Base-by-base conservation (phyloP, 106 monocot genomes). In the Agapanthus africanus region DNA sequence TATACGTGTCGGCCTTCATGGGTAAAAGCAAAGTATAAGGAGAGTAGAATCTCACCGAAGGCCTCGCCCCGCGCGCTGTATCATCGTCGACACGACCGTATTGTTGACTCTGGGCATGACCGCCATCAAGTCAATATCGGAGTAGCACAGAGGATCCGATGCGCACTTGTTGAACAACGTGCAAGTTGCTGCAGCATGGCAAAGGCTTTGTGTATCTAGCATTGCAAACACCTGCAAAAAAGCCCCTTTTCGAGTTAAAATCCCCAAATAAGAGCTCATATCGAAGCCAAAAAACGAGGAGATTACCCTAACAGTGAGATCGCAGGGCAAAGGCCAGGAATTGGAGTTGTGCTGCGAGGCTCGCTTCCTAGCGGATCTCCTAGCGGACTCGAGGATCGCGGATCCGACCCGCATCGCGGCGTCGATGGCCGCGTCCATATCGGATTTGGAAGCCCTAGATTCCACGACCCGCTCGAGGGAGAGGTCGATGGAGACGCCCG, bases 141-240 rank as follows among this genome's bases (percentile, higher is more conserved):
- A 70, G 70, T 89, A 93, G 77, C 93, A 93, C 40, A 86, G 36
- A 68, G 88, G 74, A 73, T 93, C 88, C 42, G 56, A 37, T 6
- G 83, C 83, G 70, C 78, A 83, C 60, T 85, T 88, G 76, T 74
- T 83, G 70, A 93, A 93, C 79, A 85, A 54, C 36, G 69, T 79
- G 64, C 93, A 93, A 73, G 86, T 73, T 69, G 85, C 88, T 39
- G 79, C 72, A 67, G 76, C 93, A 83, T 83, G 71, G 68, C 93
- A 86, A 66, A 88, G 72, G 75, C 83, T 83, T 70, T 63, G 74
- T 26, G 88, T 88, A 76, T 88, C 88, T 40, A 88, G 80, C 80
- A 80, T 85, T 51, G 88, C 80, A 73, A 93, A 88, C 21, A 88
- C 83, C 88, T 93, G 74, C 71, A 86, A 52, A n/a, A n/a, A n/a